phyloP scores from a whole-genome alignment of 2,329 filamentous ascomycete species.

The Colletotrichum zoysiae region DNA sequence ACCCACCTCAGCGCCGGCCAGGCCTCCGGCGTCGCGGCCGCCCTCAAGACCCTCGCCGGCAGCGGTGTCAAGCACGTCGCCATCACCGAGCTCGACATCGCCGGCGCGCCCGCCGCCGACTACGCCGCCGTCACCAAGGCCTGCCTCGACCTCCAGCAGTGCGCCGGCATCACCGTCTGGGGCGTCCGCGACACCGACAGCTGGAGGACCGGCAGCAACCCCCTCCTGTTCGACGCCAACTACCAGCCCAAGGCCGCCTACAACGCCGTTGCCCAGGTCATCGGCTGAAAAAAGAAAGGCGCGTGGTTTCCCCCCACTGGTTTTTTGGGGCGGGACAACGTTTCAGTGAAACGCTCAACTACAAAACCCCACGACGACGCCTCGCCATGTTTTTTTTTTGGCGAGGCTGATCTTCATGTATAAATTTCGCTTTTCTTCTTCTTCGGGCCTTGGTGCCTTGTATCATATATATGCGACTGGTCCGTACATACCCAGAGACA shows the following conservation, averaged over 20 bases:
- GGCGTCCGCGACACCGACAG: constrained; percentile 64
- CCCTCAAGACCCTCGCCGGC: constrained; percentile 62
- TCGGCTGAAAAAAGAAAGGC: neutral
- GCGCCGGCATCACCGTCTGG: constrained; percentile 76
- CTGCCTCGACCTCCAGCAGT: constrained; percentile 69
- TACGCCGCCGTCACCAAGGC: constrained; percentile 69
- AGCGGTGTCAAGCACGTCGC: constrained; percentile 59
- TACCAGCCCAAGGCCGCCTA: constrained; percentile 66
- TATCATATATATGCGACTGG: neutral
- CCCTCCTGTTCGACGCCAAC: constrained; percentile 66
- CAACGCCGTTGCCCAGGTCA: neutral
- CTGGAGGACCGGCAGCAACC: constrained; percentile 63
- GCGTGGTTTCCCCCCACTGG: neutral
- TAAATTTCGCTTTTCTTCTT: neutral
- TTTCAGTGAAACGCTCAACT: neutral
- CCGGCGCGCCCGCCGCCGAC: constrained; percentile 65
- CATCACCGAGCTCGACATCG: constrained; percentile 67
- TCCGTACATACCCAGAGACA: neutral
- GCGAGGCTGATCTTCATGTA: neutral
- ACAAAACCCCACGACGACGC: neutral
- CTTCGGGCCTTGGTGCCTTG: neutral
- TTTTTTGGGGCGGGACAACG: neutral
- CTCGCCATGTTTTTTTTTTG: neutral
- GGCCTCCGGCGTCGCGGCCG: neutral
- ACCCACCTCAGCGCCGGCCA: neutral